Evolutionary conservation across 352 stramenopile species (phyloP).

Genomic region (Pythium chondricola): DNA sequence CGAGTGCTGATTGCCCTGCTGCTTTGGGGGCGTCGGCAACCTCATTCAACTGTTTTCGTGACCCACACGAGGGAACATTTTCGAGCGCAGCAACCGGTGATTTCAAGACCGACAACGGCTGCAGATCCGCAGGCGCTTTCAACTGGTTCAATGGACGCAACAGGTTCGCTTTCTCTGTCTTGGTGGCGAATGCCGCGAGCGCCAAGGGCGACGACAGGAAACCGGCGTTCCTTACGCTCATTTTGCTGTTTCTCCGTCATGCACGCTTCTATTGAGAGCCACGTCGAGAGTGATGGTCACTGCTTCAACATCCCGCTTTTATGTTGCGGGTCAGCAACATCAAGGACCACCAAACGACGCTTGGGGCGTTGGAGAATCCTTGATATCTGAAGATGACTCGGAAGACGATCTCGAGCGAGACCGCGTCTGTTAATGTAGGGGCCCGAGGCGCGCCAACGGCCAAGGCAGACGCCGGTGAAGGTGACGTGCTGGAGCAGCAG

Average conservation of each 20-base stretch:
- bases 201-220: not conserved
- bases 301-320: constrained; percentile 1
- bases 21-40: too few species aligned
- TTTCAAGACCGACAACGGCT: too few species aligned
- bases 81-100: too few species aligned
- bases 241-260: too few species aligned
- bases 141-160: too few species aligned
- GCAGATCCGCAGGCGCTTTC: not conserved
- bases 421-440: not conserved
- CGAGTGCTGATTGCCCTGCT: too few species aligned
- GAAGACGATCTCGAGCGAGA: constrained; percentile 3
- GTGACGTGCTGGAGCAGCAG: constrained; percentile 33
- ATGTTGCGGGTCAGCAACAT: constrained; percentile 11
- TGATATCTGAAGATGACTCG: too few species aligned
- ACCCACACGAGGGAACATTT: too few species aligned
- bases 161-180: not conserved
- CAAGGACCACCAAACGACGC: not conserved
- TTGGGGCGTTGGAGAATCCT: too few species aligned
- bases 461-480: constrained; percentile 7
- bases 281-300: constrained; percentile 7
- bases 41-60: too few species aligned
- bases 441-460: not conserved
- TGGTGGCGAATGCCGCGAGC: constrained; percentile 13
- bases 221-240: too few species aligned
- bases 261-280: not conserved